Conservation (phyloP, 495 filamentous ascomycete genomes). For the Arthonia radiata region DNA sequence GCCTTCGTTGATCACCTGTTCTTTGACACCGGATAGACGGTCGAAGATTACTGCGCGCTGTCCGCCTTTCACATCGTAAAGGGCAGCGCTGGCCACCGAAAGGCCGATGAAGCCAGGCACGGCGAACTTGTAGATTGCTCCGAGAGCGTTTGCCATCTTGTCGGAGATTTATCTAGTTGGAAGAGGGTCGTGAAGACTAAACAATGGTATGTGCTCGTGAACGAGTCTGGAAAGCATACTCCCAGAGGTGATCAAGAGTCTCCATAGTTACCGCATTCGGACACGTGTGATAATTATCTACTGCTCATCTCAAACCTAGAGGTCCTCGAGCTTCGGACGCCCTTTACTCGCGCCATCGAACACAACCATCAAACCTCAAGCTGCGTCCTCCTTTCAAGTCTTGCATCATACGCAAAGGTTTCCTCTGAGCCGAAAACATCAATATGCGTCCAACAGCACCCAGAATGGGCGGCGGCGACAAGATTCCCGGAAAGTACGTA, state of each 20-base stretch:
- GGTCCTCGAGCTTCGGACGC: no score
- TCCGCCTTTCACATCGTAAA: slow-evolving; percentile 95
- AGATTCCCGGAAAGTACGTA: slow-evolving; percentile 16
- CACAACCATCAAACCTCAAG: no score
- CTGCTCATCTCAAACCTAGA: no score
- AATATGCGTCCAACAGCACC: no score
- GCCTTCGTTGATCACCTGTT: slow-evolving; percentile 78
- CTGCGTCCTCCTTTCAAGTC: not conserved
- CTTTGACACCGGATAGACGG: slow-evolving; percentile 72
- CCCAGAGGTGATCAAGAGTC: not conserved
- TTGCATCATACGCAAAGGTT: slow-evolving; percentile 1
- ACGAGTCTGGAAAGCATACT: slow-evolving; percentile 10
- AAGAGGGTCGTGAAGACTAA: slow-evolving; percentile 3
- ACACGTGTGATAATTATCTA: not conserved
- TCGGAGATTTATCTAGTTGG: not conserved
- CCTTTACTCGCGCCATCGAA: no score
- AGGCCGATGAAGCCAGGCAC: slow-evolving; percentile 42
- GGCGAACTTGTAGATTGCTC: slow-evolving; percentile 39
- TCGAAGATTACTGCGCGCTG: slow-evolving; percentile 96
- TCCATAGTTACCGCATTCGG: not conserved
- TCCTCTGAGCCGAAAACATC: slow-evolving; percentile 5
- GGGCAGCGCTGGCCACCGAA: slow-evolving; percentile 39
- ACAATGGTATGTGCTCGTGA: slow-evolving; percentile 4
- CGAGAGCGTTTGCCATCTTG: slow-evolving; percentile 37
- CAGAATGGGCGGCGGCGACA: slow-evolving; percentile 15